Evolutionary conservation across 306 rosid species (phyloP).

Genomic region (Medicago arabica): DNA sequence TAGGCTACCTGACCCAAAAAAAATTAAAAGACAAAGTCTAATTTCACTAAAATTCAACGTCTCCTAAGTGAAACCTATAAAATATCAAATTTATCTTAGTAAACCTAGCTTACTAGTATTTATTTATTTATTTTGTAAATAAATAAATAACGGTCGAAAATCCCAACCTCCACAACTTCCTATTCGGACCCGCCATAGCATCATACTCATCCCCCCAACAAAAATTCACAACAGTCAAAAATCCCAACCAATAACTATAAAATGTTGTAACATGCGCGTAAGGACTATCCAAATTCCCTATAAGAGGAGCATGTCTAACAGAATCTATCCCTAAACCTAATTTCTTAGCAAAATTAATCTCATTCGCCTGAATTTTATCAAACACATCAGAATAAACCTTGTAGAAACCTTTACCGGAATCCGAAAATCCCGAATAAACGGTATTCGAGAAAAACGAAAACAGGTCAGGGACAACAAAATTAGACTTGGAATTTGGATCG

Average conservation of each 20-base stretch:
- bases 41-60: too few species aligned
- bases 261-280: conserved; percentile 84
- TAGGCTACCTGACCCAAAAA: too few species aligned
- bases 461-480: conserved; percentile 69
- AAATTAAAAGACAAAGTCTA: too few species aligned
- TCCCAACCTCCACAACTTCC: conserved; percentile 75
- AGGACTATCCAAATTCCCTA: conserved; percentile 85
- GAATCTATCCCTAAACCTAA: conserved; percentile 65
- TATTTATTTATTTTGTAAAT: too few species aligned
- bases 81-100: too few species aligned
- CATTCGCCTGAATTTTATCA: conserved; percentile 68
- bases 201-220: conserved; percentile 86
- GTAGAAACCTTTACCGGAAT: conserved; percentile 73
- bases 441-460: conserved; percentile 92
- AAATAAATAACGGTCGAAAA: too few species aligned
- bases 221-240: conserved; percentile 87
- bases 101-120: too few species aligned
- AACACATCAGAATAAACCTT: conserved; percentile 75
- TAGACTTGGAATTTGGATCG: conserved; percentile 57
- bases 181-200: conserved; percentile 72
- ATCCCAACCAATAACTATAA: conserved; percentile 80
- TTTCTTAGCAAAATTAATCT: conserved; percentile 65
- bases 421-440: conserved; percentile 73
- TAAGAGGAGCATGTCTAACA: conserved; percentile 69
- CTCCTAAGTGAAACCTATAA: too few species aligned